Base-by-base conservation (phyloP, 768 basidiomycete genomes). In the Russula sp. region DNA sequence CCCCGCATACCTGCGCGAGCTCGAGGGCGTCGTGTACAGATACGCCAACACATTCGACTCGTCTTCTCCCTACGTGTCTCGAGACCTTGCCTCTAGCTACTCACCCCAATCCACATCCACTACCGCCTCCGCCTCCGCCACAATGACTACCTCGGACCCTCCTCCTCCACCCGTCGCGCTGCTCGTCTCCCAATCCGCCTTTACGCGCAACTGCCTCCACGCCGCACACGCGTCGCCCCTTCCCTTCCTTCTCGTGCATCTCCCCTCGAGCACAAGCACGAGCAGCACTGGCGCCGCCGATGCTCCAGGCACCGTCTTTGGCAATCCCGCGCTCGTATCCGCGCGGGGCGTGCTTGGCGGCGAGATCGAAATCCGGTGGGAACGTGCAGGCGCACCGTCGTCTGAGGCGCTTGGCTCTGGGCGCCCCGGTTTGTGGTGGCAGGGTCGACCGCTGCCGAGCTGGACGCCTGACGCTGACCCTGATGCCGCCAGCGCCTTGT, bases 21-120 rank as follows among this genome's bases (percentile, higher is more conserved):
- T 95, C 75, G 94, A 97, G 70, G 94, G 94, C n/a, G 93, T 94
- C 13, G 73, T 87, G 57, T 78, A 80, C 67, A 79, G 82, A 9
- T 79, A 83, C 67, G 65, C 38, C 60, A 32, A 34, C 11, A 22
- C 42, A 7, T 9, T 51, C 46, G 14, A 32, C 56, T 6, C 45
- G 35, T 47, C 6, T 34, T 14, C 20, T 50, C 39, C 16, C 45
- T 52, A 56, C 64, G 58, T 36, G 65, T 66, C 43, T 18, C 22
- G 16, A 59, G 35, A 4, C 34, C 5, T 22, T 5, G 3, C 14
- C 18, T 18, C 32, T 18, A 32, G 13, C 22, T 20, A 38, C 8
- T 8, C 7, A 32, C 29, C 42, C 32, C 8, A 34, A 38, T 16
- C 32, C 50, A 11, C 34, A n/a, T n/a, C 7, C 10, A n/a, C n/a